Evolutionary conservation across 176 grass and related monocot genomes (phyloP).

Genomic region (Rhynchospora breviuscula): DNA sequence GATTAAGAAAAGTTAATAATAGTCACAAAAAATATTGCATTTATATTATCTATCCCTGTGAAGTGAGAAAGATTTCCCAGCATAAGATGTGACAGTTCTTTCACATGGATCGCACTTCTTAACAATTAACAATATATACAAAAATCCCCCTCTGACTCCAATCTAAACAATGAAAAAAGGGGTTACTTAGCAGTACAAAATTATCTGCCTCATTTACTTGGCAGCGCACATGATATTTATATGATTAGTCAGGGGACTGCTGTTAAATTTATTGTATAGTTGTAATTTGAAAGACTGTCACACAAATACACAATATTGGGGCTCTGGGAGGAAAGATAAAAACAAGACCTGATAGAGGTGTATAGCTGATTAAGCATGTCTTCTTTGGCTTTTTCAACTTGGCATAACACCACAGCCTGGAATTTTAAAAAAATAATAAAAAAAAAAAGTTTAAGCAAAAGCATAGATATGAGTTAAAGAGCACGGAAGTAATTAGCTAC

Average conservation of each 20-base stretch:
- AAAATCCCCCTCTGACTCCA: background rate
- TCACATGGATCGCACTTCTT: background rate
- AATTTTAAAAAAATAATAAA: background rate
- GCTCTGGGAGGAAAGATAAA: background rate
- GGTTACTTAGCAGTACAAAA: background rate
- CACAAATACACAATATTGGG: background rate
- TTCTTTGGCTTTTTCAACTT: conserved; percentile 97
- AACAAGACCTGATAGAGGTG: conserved; percentile 65
- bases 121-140: background rate
- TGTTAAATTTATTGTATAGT: background rate
- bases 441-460: conserved; percentile 22
- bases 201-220: background rate
- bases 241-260: background rate
- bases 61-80: background rate
- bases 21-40: background rate
- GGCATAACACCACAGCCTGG: conserved; percentile 92
- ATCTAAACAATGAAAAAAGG: background rate
- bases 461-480: background rate
- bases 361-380: conserved; percentile 97
- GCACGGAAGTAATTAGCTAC: no score
- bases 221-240: background rate
- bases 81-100: background rate
- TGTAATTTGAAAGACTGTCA: background rate
- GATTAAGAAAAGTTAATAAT: background rate
- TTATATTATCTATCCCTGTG: background rate